phyloP scores from a whole-genome alignment of 495 filamentous ascomycete species.

The Aspergillus taichungensis region DNA sequence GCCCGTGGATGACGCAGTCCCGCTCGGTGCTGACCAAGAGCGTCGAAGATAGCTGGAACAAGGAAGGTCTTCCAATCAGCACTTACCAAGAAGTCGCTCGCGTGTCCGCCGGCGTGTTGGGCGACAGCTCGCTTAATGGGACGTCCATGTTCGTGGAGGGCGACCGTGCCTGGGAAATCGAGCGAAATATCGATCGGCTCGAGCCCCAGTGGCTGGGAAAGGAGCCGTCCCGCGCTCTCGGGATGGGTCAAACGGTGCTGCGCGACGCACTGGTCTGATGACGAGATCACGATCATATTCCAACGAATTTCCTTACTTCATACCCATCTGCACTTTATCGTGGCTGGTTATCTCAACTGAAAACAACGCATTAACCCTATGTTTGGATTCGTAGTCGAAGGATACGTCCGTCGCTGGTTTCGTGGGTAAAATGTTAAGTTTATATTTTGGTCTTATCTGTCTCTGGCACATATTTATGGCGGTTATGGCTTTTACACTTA shows the following conservation, averaged over 20 bases:
- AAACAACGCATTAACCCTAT: too few species aligned
- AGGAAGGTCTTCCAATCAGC: conserved; percentile 39
- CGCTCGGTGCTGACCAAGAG: conserved; percentile 26
- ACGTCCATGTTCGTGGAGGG: conserved; percentile 40
- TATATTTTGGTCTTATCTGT: too few species aligned
- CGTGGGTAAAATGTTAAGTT: too few species aligned
- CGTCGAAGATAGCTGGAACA: conserved; percentile 33
- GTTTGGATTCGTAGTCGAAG: too few species aligned
- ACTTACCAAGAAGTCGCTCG: conserved; percentile 33
- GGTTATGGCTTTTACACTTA: too few species aligned
- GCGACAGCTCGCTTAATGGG: conserved; percentile 30
- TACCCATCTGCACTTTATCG: too few species aligned
- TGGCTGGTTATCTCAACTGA: too few species aligned
- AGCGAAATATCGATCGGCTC: conserved; percentile 33
- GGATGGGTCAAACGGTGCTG: conserved; percentile 25
- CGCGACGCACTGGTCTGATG: not conserved
- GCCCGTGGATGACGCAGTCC: conserved; percentile 46
- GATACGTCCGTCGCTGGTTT: too few species aligned
- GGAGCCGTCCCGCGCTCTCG: conserved; percentile 25
- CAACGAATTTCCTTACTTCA: too few species aligned
- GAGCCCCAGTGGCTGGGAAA: conserved; percentile 38
- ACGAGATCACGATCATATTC: too few species aligned
- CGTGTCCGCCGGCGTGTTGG: conserved; percentile 32
- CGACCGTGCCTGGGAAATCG: conserved; percentile 41
- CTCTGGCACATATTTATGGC: too few species aligned